These are phyloP conservation scores for Corymbia calophylla DNA, from an alignment of 441 rosid species.

Conservation along the genomic window DNA sequence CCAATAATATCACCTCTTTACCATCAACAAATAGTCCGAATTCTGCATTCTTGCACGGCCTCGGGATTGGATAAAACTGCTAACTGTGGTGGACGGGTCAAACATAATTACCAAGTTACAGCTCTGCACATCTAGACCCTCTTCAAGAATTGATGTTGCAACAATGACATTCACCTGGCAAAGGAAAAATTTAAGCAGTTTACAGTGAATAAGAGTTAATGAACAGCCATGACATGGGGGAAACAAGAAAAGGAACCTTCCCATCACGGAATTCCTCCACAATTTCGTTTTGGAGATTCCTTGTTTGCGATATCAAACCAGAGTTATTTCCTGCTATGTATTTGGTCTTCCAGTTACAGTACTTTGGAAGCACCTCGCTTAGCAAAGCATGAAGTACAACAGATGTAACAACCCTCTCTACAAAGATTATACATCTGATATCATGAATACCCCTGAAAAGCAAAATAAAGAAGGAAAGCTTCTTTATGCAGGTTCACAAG, in stretches of 20 bases:
- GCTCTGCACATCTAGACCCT: slow-evolving; percentile 87
- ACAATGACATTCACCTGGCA: slow-evolving; percentile 77
- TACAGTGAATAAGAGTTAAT: neutral
- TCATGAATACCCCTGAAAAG: slow-evolving; percentile 41
- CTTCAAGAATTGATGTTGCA: slow-evolving; percentile 92
- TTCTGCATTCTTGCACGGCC: slow-evolving; percentile 93
- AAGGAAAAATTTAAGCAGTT: slow-evolving; percentile 5
- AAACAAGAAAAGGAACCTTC: slow-evolving; percentile 27
- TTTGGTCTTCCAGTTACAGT: slow-evolving; percentile 56
- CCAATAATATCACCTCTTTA: slow-evolving; percentile 34
- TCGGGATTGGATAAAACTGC: slow-evolving; percentile 92
- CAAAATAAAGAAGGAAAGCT: neutral
- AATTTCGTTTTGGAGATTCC: slow-evolving; percentile 64
- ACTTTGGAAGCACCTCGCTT: slow-evolving; percentile 46
- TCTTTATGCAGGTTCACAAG: neutral
- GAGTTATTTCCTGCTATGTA: slow-evolving; percentile 71
- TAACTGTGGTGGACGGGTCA: slow-evolving; percentile 66
- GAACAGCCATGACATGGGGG: neutral
- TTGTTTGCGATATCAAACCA: slow-evolving; percentile 50
- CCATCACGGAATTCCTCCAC: slow-evolving; percentile 86
- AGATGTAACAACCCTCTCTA: slow-evolving; percentile 77
- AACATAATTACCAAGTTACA: slow-evolving; percentile 88
- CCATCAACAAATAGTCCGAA: slow-evolving; percentile 80
- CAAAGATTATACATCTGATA: slow-evolving; percentile 82
- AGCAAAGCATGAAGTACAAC: slow-evolving; percentile 50